Evolutionary conservation across 2,329 filamentous ascomycete genomes (phyloP).

Genomic region (Fusarium sublunatum): DNA sequence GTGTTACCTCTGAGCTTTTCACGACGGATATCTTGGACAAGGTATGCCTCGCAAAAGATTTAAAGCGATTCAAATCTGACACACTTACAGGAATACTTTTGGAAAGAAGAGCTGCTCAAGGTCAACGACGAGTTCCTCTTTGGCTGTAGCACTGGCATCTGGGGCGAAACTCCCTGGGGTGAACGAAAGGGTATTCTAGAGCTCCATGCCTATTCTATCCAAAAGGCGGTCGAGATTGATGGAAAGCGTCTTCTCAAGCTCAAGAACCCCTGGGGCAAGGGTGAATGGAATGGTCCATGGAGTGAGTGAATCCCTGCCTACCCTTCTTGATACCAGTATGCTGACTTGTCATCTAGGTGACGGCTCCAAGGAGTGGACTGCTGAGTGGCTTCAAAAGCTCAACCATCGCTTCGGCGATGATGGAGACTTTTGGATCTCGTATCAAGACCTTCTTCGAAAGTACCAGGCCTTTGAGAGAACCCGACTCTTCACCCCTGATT

Average conservation of each 20-base stretch:
- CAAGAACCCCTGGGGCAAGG: slow-evolving; percentile 83
- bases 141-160: slow-evolving; percentile 64
- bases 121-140: slow-evolving; percentile 84
- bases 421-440: slow-evolving; percentile 72
- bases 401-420: slow-evolving; percentile 81
- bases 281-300: slow-evolving; percentile 86
- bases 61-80: not conserved
- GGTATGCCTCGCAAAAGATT: slow-evolving; percentile 55
- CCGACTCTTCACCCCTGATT: slow-evolving; percentile 66
- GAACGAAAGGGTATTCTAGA: slow-evolving; percentile 68
- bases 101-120: slow-evolving; percentile 80
- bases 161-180: slow-evolving; percentile 43
- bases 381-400: slow-evolving; percentile 79
- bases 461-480: slow-evolving; percentile 69
- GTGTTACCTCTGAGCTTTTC: slow-evolving; percentile 74
- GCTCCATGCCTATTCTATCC: slow-evolving; percentile 70
- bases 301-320: slow-evolving; percentile 51
- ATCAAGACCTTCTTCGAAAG: slow-evolving; percentile 68
- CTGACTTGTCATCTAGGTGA: slow-evolving; percentile 60
- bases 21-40: slow-evolving; percentile 78
- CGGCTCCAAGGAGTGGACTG: slow-evolving; percentile 85
- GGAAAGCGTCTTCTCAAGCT: slow-evolving; percentile 72
- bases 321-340: fast-evolving
- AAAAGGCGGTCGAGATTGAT: slow-evolving; percentile 66
- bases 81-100: slow-evolving; percentile 65